Evolutionary conservation across 495 filamentous ascomycete species (phyloP).

Genomic region (Sordaria brevicollis): DNA sequence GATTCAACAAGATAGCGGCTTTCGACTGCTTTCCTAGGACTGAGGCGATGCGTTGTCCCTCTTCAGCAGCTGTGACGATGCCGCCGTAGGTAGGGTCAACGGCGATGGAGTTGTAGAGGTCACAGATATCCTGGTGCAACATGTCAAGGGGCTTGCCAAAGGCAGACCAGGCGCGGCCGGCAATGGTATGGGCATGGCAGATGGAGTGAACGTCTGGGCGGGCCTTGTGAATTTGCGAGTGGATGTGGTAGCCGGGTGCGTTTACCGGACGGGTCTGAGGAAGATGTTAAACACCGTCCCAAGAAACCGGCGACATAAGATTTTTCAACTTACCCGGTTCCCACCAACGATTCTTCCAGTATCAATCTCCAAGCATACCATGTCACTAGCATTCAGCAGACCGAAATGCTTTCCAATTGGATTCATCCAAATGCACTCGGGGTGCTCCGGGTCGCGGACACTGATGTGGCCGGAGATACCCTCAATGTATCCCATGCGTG

Average conservation of each 20-base stretch:
- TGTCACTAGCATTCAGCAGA: slow-evolving; percentile 40
- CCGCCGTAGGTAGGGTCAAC: slow-evolving; percentile 48
- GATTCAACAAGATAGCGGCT: slow-evolving; percentile 42
- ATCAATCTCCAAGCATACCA: slow-evolving; percentile 44
- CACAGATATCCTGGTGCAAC: slow-evolving; percentile 47
- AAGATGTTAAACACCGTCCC: neutral
- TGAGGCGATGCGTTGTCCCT: slow-evolving; percentile 40
- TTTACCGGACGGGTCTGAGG: slow-evolving; percentile 36
- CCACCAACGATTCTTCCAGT: slow-evolving; percentile 45
- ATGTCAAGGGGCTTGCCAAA: slow-evolving; percentile 48
- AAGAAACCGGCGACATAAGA: neutral
- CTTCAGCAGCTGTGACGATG: slow-evolving; percentile 41
- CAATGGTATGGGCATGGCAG: slow-evolving; percentile 44
- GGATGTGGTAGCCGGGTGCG: slow-evolving; percentile 62
- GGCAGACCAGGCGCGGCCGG: slow-evolving; percentile 42
- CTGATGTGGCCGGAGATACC: slow-evolving; percentile 57
- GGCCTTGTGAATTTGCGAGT: slow-evolving; percentile 45
- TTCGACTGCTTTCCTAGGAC: slow-evolving; percentile 36
- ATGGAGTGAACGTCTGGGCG: slow-evolving; percentile 42
- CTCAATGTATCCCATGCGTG: slow-evolving; percentile 50
- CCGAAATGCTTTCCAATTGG: slow-evolving; percentile 48
- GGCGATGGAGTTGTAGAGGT: slow-evolving; percentile 39
- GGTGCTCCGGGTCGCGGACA: slow-evolving; percentile 50
- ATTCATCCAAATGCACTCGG: slow-evolving; percentile 58
- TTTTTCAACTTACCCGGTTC: slow-evolving; percentile 5